Percentiles rank a stretch among this genome's conserved stretches.
Evolutionary conservation across 2,329 filamentous ascomycete species (phyloP).

Genomic region (Colletotrichum lini): DNA sequence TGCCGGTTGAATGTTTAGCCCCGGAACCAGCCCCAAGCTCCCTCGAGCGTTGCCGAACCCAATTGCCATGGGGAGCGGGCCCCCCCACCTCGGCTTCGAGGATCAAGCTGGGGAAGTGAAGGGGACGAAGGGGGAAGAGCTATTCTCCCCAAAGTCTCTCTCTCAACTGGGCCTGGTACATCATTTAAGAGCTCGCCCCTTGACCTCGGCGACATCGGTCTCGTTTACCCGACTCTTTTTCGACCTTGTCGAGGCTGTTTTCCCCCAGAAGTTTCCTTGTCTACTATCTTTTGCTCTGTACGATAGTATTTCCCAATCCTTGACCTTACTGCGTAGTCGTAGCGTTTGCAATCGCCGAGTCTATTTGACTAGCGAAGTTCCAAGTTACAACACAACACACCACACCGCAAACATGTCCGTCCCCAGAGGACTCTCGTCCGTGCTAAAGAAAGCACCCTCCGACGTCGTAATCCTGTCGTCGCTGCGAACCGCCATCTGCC

Average conservation of each 20-base stretch:
- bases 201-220: constrained; percentile 33
- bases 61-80: constrained; percentile 39
- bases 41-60: constrained; percentile 36
- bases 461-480: constrained; percentile 92
- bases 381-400: neutral
- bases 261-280: neutral
- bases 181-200: constrained; percentile 32
- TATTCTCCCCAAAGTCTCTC: constrained; percentile 28
- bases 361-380: constrained; percentile 17
- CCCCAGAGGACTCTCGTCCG: constrained; percentile 78
- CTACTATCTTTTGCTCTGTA: constrained; percentile 9
- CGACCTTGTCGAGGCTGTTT: constrained; percentile 6
- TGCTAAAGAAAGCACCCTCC: constrained; percentile 83
- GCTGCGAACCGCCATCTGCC: constrained; percentile 89
- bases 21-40: constrained; percentile 20
- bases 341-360: neutral
- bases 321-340: neutral
- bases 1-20: constrained; percentile 34
- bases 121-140: constrained; percentile 35
- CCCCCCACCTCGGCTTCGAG: constrained; percentile 36
- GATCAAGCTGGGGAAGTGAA: constrained; percentile 35
- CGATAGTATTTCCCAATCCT: neutral
- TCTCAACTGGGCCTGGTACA: constrained; percentile 22
- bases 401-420: constrained; percentile 59
- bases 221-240: constrained; percentile 34